Evolutionary conservation across 148 eudicot species (phyloP), one percentile per base, ranked within the genome.

Genomic region (Tetragonia tetragonoides): DNA sequence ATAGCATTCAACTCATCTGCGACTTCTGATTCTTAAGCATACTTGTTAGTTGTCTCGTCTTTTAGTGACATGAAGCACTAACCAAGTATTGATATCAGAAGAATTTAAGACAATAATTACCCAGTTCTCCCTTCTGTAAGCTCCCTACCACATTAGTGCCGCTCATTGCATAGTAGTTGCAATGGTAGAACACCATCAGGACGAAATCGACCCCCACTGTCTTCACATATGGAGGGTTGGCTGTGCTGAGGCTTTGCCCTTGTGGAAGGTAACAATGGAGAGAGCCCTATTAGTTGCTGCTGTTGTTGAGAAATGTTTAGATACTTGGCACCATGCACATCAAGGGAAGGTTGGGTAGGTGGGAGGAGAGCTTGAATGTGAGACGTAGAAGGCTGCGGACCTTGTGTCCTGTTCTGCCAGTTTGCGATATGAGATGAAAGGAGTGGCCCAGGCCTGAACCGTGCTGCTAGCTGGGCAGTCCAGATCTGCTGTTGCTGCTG

Each of bases 371-470:
- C 20, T 34, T 78, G 89, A 21, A 78, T 79, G 54, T 70, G 81
- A 28, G 78, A 82, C 40, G 78, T n/a, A 37, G 80, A 61, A 14
- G 79, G 57, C 61, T 51, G 40, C 15, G 69, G 49, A 61, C 85
- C 89, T 57, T 63, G 89, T 66, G 75, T 80, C n/a, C 80, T 81
- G 53, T 76, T 85, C 80, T 80, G 89, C 90, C 87, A 86, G 75
- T 80, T 82, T 24, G 83, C 77, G 37, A 85, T 78, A 28, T 81
- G 84, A 21, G 88, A 78, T 6, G 86, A 20, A 62, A 80, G 77
- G 17, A 85, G 68, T 40, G 78, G 73, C 24, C 77, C 80, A 0
- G 78, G 74, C 77, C 84, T 84, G 75, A 82, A 88, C 51, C 81
- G 89, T 9, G 84, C 47, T 21, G 84, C 81, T 44, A 83, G 75